Evolutionary conservation across 169 alveolate genomes (phyloP).

Genomic region (Eimeria sp.): DNA sequence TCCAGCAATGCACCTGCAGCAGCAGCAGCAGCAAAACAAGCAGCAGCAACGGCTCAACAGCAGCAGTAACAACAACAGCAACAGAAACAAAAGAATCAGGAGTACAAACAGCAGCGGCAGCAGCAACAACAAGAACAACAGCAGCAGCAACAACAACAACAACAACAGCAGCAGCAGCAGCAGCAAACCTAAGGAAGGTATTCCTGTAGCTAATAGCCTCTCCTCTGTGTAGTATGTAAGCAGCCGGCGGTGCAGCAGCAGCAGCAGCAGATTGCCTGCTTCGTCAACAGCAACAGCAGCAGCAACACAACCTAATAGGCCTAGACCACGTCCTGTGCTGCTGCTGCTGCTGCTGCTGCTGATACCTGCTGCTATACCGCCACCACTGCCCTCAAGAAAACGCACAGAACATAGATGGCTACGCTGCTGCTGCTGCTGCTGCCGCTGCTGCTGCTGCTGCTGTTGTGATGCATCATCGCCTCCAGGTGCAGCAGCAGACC

Average conservation of each 20-base stretch:
- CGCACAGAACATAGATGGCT: conserved; percentile 54
- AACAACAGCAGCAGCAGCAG: background rate
- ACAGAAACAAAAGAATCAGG: background rate
- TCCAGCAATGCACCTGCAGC: conserved; percentile 51
- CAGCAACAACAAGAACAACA: conserved; percentile 8
- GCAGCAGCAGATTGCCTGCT: background rate
- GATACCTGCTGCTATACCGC: background rate
- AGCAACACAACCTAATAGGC: background rate
- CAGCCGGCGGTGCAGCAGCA: conserved; percentile 55
- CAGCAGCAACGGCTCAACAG: too few species aligned
- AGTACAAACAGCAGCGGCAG: background rate
- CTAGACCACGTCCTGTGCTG: background rate
- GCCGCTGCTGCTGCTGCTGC: background rate
- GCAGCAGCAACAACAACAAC: background rate
- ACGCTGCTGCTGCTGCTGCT: conserved; percentile 54
- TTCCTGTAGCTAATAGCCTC: conserved; percentile 43
- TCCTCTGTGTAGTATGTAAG: conserved; percentile 10
- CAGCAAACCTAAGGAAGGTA: background rate
- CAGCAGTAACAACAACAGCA: too few species aligned
- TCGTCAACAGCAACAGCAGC: conserved; percentile 43
- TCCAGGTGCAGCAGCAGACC: background rate
- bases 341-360: conserved; percentile 42
- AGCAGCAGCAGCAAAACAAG: background rate
- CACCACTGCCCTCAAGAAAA: conserved; percentile 49
- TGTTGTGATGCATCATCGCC: background rate